Base-by-base conservation (phyloP, 768 basidiomycete species). In the Atractiella rhizophila region DNA sequence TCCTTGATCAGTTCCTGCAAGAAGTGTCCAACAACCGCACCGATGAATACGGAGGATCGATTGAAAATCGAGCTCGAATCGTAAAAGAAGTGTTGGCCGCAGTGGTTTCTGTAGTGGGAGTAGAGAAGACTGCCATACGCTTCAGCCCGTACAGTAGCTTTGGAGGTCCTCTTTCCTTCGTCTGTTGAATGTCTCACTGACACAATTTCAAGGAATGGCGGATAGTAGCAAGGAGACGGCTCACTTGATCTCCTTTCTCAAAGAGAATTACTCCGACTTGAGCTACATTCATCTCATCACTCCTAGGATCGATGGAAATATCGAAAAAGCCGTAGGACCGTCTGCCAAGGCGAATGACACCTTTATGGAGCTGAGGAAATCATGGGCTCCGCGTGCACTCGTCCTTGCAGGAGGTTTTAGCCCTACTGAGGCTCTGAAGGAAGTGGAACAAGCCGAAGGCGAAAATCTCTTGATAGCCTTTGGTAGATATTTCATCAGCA, bases 71-170 rank as follows among this genome's bases (percentile, higher is more conserved):
- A n/a, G 47, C 53, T 20, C 41, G 58, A 6, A 56, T 62, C 48
- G 44, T 54, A 0, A 57, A 73, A 5, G 69, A 73, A 44, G 59
- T 74, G 28, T 52, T 69, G 6, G 62, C 67, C 28, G 69, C 68
- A 2, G 57, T 75, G 1, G 59, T 57, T 4, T 53, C 62, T 0
- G 65, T 66, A 1, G 56, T 76, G 28, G 75, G 76, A 0, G 54
- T 60, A 21, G 64, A 68, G 20, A 62, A 62, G 16, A 63, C 67
- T 1, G 70, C 63, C 74, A 7, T 28, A 75, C 26, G 68, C 69
- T n/a, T n/a, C n/a, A n/a, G n/a, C n/a, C n/a, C n/a, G n/a, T n/a
- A n/a, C n/a, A n/a, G n/a, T n/a, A n/a, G n/a, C n/a, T n/a, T n/a
- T n/a, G n/a, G n/a, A n/a, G n/a, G n/a, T n/a, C n/a, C n/a, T n/a